These are phyloP conservation scores for Calophaca sinica DNA, from an alignment of 306 rosid genomes.

Conservation along the genomic window DNA sequence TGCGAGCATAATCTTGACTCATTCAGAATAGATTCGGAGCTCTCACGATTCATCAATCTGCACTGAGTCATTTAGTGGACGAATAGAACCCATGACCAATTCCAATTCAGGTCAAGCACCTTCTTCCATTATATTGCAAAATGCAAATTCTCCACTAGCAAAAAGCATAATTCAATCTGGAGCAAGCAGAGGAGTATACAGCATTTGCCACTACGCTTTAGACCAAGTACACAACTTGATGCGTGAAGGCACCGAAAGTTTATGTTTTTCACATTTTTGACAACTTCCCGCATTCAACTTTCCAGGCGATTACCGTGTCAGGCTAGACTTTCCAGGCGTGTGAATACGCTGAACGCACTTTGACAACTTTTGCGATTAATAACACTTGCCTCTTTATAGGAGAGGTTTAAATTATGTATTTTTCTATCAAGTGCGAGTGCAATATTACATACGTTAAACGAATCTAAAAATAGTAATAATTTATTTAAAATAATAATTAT, in stretches of 20 bases:
- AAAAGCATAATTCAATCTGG: slow-evolving; percentile 24
- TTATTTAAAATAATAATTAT: no score
- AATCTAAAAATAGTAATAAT: no score
- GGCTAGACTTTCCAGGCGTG: slow-evolving; percentile 12
- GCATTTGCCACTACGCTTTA: slow-evolving; percentile 11
- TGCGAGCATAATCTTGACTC: slow-evolving; percentile 14
- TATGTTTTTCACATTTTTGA: slow-evolving; percentile 21
- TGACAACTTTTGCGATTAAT: background rate
- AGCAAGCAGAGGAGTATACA: background rate
- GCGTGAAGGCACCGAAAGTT: slow-evolving; percentile 33
- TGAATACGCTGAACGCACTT: slow-evolving; percentile 1
- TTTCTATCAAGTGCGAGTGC: no score
- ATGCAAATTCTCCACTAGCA: slow-evolving; percentile 34
- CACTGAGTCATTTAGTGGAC: background rate
- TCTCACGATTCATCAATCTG: background rate
- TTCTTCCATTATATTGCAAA: no score
- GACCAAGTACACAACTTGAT: slow-evolving; percentile 39
- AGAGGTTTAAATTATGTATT: no score
- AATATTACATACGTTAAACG: no score
- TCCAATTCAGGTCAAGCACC: slow-evolving; percentile 27
- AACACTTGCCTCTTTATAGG: background rate
- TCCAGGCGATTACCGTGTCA: slow-evolving; percentile 2
- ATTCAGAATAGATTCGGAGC: background rate
- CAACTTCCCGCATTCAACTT: slow-evolving; percentile 22
- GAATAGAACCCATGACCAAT: slow-evolving; percentile 9